Evolutionary conservation across 768 basidiomycete genomes (phyloP), one percentile per base, ranked within the genome.

Genomic region (Lactarius pseudohatsudake): DNA sequence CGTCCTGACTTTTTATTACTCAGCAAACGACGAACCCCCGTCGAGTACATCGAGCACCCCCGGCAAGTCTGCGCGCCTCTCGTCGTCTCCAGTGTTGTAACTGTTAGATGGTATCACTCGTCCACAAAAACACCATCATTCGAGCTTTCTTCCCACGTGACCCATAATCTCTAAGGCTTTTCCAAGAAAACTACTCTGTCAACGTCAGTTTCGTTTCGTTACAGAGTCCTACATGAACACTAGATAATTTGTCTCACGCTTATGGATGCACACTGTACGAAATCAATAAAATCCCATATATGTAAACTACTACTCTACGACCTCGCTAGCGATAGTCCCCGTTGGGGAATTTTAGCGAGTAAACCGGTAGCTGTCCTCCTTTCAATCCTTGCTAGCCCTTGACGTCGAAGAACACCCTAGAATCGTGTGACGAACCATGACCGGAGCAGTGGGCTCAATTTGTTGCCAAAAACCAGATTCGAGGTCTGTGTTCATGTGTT

Each of bases 1-100:
- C 20, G n/a, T 32, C 16, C 58, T 72, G 70, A 59, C 66, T 68
- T 40, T 54, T 53, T 71, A 26, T 69, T 72, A 9, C 60, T 69
- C 15, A 59, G 68, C 50, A 62, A 64, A 60, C 54, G 69, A 56
- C 3, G 41, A 30, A 28, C 66, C 63, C n/a, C 8, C 53, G n/a
- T 15, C 58, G n/a, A 64, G 61, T 45, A 65, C 64, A 43, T 62
- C 65, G 63, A 57, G 36, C 43, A 45, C 45, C n/a, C 32, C 53
- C 18, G 57, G 55, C 36, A 40, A 69, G 38, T 66, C 64, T 47
- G 53, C 62, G 9, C 36, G 78, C 64, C 79, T 81, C n/a, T 75
- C 80, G 0, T 71, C 75, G 28, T 72, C 76, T 38, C 71, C 75
- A 9, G 69, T 77, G 18, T 73, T 75, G 38, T 72, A 73, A n/a